These are phyloP conservation scores for Irineochytrium annulatum DNA, from an alignment of 192 early-diverging fungal species.

Conservation along the genomic window DNA sequence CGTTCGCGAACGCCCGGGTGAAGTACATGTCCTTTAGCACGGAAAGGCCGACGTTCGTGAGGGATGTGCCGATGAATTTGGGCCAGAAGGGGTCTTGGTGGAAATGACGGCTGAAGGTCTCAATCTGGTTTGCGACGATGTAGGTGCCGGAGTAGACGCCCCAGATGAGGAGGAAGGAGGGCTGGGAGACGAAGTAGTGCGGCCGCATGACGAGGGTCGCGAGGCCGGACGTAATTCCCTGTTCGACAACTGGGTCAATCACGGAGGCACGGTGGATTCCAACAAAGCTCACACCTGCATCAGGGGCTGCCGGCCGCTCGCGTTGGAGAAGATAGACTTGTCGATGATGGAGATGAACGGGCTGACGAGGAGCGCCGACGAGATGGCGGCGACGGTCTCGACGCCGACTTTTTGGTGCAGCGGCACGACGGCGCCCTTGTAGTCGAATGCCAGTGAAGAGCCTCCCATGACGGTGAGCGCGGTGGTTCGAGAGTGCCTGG, in stretches of 20 bases:
- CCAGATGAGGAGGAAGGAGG: constrained; percentile 31
- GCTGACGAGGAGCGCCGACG: not conserved
- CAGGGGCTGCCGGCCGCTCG: constrained; percentile 29
- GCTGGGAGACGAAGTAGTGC: constrained; percentile 22
- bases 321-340: constrained; percentile 41
- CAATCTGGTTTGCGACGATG: constrained; percentile 35
- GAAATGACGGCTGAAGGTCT: constrained; percentile 31
- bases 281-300: not conserved
- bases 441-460: too few species aligned
- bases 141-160: constrained; percentile 41
- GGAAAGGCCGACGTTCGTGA: constrained; percentile 35
- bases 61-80: constrained; percentile 38
- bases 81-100: constrained; percentile 20
- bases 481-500: too few species aligned
- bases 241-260: too few species aligned
- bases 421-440: too few species aligned
- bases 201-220: constrained; percentile 28
- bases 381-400: not conserved
- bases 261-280: too few species aligned
- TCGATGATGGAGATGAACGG: constrained; percentile 46
- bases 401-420: too few species aligned
- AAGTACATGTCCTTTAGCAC: constrained; percentile 41
- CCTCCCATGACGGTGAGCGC: too few species aligned
- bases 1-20: constrained; percentile 35
- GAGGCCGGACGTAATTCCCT: constrained; percentile 29